Evolutionary conservation across 2,329 filamentous ascomycete species (phyloP).

Genomic region (Sporothrix schenckii): DNA sequence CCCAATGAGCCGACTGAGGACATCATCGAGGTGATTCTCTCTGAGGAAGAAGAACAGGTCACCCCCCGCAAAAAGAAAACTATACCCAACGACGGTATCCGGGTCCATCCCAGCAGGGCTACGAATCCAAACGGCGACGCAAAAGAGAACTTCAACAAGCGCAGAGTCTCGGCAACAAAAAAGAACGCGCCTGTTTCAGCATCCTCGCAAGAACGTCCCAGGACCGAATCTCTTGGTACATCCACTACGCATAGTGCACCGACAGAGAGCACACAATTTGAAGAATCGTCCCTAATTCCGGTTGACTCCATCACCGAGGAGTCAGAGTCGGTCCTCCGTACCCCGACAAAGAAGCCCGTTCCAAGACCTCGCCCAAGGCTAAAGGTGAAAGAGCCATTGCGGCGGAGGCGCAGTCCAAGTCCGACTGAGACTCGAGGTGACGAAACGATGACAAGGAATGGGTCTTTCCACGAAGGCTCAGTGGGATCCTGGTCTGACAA

Average conservation of each 20-base stretch:
- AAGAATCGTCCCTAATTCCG: background rate
- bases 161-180: background rate
- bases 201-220: slow-evolving; percentile 1
- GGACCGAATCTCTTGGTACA: slow-evolving; percentile 13
- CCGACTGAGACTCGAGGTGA: slow-evolving; percentile 42
- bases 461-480: slow-evolving; percentile 40
- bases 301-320: slow-evolving; percentile 34
- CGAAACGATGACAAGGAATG: slow-evolving; percentile 37
- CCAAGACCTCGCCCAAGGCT: slow-evolving; percentile 23
- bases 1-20: slow-evolving; percentile 21
- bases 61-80: slow-evolving; percentile 18
- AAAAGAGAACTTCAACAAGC: background rate
- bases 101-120: slow-evolving; percentile 36
- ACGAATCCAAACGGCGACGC: background rate
- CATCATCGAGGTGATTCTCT: slow-evolving; percentile 14
- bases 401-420: slow-evolving; percentile 39
- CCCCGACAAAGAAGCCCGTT: slow-evolving; percentile 37
- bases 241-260: slow-evolving; percentile 31
- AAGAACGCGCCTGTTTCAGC: slow-evolving; percentile 39
- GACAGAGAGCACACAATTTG: background rate
- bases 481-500: slow-evolving; percentile 31
- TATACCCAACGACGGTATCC: slow-evolving; percentile 40
- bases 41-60: background rate
- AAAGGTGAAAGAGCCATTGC: slow-evolving; percentile 34
- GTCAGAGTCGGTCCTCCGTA: slow-evolving; percentile 41